phyloP scores from a whole-genome alignment of 1,284 basidiomycete genomes.

The Melampsora larici-populina region DNA sequence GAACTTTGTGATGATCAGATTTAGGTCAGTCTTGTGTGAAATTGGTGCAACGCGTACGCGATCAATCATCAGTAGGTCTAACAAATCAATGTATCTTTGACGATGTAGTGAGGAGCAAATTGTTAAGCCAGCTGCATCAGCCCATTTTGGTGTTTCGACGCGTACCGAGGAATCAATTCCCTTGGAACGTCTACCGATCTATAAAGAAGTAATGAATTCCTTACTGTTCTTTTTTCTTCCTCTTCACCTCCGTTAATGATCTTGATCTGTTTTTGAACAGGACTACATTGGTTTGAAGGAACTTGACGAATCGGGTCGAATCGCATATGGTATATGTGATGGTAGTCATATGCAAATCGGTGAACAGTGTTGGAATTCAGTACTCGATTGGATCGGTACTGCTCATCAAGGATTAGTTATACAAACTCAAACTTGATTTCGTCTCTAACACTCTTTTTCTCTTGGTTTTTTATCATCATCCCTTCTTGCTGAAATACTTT shows the following conservation, averaged over 20 bases:
- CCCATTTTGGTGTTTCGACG: slow-evolving; percentile 22
- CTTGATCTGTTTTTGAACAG: neutral
- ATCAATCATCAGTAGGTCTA: neutral
- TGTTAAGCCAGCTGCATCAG: slow-evolving; percentile 32
- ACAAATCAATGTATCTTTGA: neutral
- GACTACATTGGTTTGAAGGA: slow-evolving; percentile 36
- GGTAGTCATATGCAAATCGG: slow-evolving; percentile 35
- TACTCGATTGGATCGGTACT: slow-evolving; percentile 40
- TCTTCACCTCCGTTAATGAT: neutral
- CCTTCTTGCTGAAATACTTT: no score
- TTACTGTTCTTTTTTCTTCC: neutral
- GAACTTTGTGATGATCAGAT: slow-evolving; percentile 53
- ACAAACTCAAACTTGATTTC: no score
- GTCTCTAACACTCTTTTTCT: no score
- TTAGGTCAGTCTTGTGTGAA: slow-evolving; percentile 44
- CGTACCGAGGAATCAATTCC: slow-evolving; percentile 15
- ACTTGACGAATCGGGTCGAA: slow-evolving; percentile 29
- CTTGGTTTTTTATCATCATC: no score
- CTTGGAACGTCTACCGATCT: slow-evolving; percentile 25
- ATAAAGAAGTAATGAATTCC: slow-evolving; percentile 21
- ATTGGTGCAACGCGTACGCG: no score
- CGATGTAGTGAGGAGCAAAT: slow-evolving; percentile 11
- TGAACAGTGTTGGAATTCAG: slow-evolving; percentile 28
- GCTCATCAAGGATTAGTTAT: neutral
- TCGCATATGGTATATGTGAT: slow-evolving; percentile 32